A percentile compares a stretch with the other conserved stretches of the same genome.
phyloP scores from a whole-genome alignment of 2,329 filamentous ascomycete genomes.

The Emergomyces pasteurianus region DNA sequence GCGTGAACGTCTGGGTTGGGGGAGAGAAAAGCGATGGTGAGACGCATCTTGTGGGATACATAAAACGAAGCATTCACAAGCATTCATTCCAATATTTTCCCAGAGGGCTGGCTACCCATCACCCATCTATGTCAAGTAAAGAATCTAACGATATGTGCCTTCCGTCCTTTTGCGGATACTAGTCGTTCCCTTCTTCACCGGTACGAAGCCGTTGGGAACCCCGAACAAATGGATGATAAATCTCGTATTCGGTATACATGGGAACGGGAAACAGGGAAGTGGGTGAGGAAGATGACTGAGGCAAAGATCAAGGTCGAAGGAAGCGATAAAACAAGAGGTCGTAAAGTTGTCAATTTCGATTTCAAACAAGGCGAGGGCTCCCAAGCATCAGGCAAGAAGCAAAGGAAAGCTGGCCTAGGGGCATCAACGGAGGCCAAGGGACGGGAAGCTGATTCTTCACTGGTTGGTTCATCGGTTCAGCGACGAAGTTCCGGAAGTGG shows the following conservation, averaged over 20 bases:
- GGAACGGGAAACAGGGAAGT: conserved; percentile 8
- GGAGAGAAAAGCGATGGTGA: conserved; percentile 6
- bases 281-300: conserved; percentile 6
- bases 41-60: background rate
- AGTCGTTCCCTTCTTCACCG: conserved; percentile 7
- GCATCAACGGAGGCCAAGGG: background rate
- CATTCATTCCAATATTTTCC: background rate
- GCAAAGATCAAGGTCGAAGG: background rate
- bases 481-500: too few relatives aligned
- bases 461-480: too few relatives aligned
- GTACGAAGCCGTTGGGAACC: conserved; percentile 11
- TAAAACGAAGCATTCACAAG: background rate
- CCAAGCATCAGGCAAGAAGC: background rate
- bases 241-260: conserved; percentile 6
- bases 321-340: background rate
- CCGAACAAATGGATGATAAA: background rate
- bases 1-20: conserved; percentile 10
- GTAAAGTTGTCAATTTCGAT: background rate
- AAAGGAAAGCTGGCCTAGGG: too few relatives aligned
- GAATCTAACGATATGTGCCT: background rate
- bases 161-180: background rate
- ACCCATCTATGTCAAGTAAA: background rate
- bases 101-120: too few relatives aligned
- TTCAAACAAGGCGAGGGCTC: background rate
- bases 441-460: too few relatives aligned